Evolutionary conservation across 768 basidiomycete genomes (phyloP).

Genomic region (Suillus brevipes): DNA sequence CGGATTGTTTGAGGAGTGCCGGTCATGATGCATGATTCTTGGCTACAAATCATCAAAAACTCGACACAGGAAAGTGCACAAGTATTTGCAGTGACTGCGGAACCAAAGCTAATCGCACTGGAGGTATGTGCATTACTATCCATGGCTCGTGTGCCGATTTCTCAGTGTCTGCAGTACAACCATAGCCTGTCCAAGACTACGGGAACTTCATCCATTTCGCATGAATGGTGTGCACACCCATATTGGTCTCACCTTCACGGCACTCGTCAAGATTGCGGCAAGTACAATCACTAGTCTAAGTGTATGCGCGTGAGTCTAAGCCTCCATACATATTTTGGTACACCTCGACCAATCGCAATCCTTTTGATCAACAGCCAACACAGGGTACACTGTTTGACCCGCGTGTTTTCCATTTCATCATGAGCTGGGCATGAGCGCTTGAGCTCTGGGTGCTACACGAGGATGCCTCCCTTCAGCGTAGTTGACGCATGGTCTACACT

Average conservation of each 20-base stretch:
- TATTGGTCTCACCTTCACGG: slow-evolving; percentile 90
- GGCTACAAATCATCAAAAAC: slow-evolving; percentile 57
- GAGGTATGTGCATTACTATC: slow-evolving; percentile 37
- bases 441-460: too few relatives aligned
- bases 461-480: too few relatives aligned
- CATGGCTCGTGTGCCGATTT: slow-evolving; percentile 7
- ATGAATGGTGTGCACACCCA: slow-evolving; percentile 89
- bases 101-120: slow-evolving; percentile 45
- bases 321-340: too few relatives aligned
- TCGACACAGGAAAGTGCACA: slow-evolving; percentile 37
- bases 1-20: slow-evolving; percentile 60
- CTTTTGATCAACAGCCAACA: too few relatives aligned
- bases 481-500: too few relatives aligned
- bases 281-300: slow-evolving; percentile 94
- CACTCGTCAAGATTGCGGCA: slow-evolving; percentile 85
- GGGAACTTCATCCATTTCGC: slow-evolving; percentile 62
- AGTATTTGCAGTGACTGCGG: slow-evolving; percentile 42
- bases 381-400: too few relatives aligned
- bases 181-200: slow-evolving; percentile 45
- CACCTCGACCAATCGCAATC: too few relatives aligned
- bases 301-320: slow-evolving; percentile 86
- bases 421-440: too few relatives aligned
- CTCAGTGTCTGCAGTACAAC: slow-evolving; percentile 38
- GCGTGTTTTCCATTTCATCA: too few relatives aligned
- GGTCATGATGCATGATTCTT: slow-evolving; percentile 67